Percentiles rank a stretch among this genome's conserved stretches.
Conservation (phyloP, 805 yeast genomes). For the Saccharomycopsis lassenensis region DNA sequence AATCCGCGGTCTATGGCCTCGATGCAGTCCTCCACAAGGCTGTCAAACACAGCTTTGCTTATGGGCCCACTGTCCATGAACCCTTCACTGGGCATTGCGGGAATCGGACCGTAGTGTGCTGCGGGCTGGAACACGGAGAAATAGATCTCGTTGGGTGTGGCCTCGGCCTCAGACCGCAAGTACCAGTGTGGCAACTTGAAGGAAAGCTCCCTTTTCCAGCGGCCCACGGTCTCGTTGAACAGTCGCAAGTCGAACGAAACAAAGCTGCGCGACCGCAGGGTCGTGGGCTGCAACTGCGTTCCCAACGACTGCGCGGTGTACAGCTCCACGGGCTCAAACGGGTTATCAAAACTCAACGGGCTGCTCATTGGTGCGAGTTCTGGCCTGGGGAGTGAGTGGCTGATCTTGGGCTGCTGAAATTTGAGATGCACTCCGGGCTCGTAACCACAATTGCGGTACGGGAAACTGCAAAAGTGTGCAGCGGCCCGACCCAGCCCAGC, state of each 20-base stretch:
- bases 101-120: conserved; percentile 23
- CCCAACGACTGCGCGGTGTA: too few species aligned
- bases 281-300: not conserved
- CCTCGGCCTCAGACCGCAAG: conserved; percentile 18
- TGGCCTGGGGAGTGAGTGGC: too few species aligned
- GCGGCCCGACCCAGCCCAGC: too few species aligned
- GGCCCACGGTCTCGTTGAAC: conserved; percentile 17
- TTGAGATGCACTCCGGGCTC: too few species aligned
- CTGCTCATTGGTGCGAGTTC: too few species aligned
- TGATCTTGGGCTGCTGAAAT: too few species aligned
- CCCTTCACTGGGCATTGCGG: conserved; percentile 23
- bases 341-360: too few species aligned
- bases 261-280: conserved; percentile 10
- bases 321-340: too few species aligned
- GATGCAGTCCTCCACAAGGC: conserved; percentile 32
- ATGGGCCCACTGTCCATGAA: conserved; percentile 22
- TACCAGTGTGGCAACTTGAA: conserved; percentile 23
- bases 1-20: conserved; percentile 36
- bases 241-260: conserved; percentile 4
- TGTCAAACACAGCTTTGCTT: conserved; percentile 26
- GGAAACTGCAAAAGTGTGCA: too few species aligned
- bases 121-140: conserved; percentile 44
- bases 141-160: conserved; percentile 33
- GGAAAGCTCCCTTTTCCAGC: conserved; percentile 21
- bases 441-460: too few species aligned